Percentiles rank a stretch among this genome's conserved stretches.
Evolutionary conservation across 2,329 filamentous ascomycete genomes (phyloP).

Genomic region (Waltergamsia citrina): DNA sequence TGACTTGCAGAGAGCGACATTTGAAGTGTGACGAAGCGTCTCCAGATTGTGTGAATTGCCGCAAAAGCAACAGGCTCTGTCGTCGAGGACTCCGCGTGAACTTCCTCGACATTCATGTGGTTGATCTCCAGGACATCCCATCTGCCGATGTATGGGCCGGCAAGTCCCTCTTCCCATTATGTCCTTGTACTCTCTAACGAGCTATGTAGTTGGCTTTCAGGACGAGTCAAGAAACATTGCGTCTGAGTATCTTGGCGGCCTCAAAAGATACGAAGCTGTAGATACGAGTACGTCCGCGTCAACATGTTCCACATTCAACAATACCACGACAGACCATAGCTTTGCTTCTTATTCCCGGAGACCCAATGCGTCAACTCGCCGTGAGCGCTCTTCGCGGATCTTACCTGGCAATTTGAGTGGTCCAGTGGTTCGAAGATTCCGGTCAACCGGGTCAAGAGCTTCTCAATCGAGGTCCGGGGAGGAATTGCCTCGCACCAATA

Average conservation of each 20-base stretch:
- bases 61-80: slow-evolving; percentile 77
- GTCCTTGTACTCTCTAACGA: neutral
- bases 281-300: too few relatives aligned
- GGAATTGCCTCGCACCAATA: too few relatives aligned
- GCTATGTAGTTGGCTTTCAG: slow-evolving; percentile 61
- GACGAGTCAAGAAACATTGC: slow-evolving; percentile 88
- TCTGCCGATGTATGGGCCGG: slow-evolving; percentile 1
- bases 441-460: too few relatives aligned
- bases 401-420: too few relatives aligned
- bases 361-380: too few relatives aligned
- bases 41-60: slow-evolving; percentile 65
- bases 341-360: too few relatives aligned
- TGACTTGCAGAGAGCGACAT: slow-evolving; percentile 84
- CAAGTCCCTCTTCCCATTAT: neutral
- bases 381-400: too few relatives aligned
- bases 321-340: too few relatives aligned
- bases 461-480: too few relatives aligned
- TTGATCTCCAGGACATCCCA: slow-evolving; percentile 36
- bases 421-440: too few relatives aligned
- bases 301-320: too few relatives aligned
- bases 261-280: neutral
- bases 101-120: slow-evolving; percentile 77
- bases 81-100: slow-evolving; percentile 81
- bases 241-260: slow-evolving; percentile 57
- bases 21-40: slow-evolving; percentile 79